Base-by-base conservation (phyloP, 306 rosid genomes). In the Gillenia trifoliata region DNA sequence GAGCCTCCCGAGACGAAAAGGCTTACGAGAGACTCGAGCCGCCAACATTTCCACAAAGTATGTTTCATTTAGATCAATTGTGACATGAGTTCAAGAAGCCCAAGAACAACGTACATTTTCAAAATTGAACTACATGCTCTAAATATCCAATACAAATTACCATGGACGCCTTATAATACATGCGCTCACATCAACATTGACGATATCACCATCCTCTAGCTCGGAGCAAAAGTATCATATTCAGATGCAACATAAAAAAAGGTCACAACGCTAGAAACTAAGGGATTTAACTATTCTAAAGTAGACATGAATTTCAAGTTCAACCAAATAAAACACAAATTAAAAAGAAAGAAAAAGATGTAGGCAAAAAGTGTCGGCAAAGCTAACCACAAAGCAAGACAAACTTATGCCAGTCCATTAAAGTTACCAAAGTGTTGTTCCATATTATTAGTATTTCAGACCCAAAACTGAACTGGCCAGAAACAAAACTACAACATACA, bases 1-100 rank as follows among this genome's bases (percentile, higher is more conserved):
- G n/a, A n/a, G n/a, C n/a, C n/a, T n/a, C n/a, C n/a, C n/a, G n/a
- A n/a, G n/a, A n/a, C n/a, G n/a, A n/a, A n/a, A n/a, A n/a, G n/a
- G n/a, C n/a, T n/a, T n/a, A n/a, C n/a, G n/a, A n/a, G n/a, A n/a
- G n/a, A n/a, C n/a, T n/a, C n/a, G n/a, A n/a, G n/a, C n/a, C n/a
- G n/a, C n/a, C 93, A 75, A 94, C 96, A 75, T 89, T 92, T 76
- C 98, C 98, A 94, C 97, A 40, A 91, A 94, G 89, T 86, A 91
- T 49, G 98, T 94, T 60, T 91, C 98, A 72, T 94, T 94, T 59
- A 94, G 94, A 90, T 94, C 98, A 82, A 85, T 97, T 94, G 86
- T 66, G 78, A 38, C 63, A 75, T 50, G 68, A 83, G 68, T 68
- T 26, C 80, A 56, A n/a, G 47, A 66, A 12, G 57, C 23, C 70